Evolutionary conservation across 2,329 filamentous ascomycete species (phyloP), one percentile per base, ranked within the genome.

Genomic region (Metarhizium guizhouense): DNA sequence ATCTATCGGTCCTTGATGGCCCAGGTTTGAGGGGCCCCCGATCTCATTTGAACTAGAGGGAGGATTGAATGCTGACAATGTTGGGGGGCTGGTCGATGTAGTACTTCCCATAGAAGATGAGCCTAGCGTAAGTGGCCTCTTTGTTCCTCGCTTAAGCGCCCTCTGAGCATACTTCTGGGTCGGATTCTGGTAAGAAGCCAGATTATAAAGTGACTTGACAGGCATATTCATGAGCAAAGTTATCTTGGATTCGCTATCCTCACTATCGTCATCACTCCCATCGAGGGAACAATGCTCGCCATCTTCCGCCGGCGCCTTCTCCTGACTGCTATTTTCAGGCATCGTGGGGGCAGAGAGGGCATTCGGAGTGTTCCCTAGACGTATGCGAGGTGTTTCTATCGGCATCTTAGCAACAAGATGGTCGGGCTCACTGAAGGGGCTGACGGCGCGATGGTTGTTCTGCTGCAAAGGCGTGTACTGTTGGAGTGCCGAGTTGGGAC

Each of bases 151-250:
- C 54, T 68, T 65, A 56, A 81, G 73, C 18, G 72, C 68, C 60
- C 70, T 75, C 66, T 76, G 77, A 56, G 80, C 80, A 47, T 67
- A 69, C 65, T 76, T 76, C 64, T 81, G 80, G 63, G 71, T 76
- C 7, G 78, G 79, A 59, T 83, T 83, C 4, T 75, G 71, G 60
- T 81, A 82, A 1, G 79, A 82, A 16, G 79, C 79, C 60, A 82
- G 64, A 60, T 77, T 82, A 43, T 76, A 74, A 25, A 82, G 70
- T 34, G 72, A 76, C 61, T 80, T 79, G 62, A 76, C 71, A 13
- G 71, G 68, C 58, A 74, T 69, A 49, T 67, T 73, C 56, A 70
- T 66, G 52, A 74, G 42, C 18, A 45, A 20, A 63, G 1, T 61
- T 57, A 10, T 69, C 66, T 32, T 62, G 18, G 42, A 64, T 6